A percentile compares a stretch with the other conserved stretches of the same genome.
These are phyloP conservation scores for Exserohilum rostratum DNA, from an alignment of 2,329 filamentous ascomycete genomes.

Conservation along the genomic window DNA sequence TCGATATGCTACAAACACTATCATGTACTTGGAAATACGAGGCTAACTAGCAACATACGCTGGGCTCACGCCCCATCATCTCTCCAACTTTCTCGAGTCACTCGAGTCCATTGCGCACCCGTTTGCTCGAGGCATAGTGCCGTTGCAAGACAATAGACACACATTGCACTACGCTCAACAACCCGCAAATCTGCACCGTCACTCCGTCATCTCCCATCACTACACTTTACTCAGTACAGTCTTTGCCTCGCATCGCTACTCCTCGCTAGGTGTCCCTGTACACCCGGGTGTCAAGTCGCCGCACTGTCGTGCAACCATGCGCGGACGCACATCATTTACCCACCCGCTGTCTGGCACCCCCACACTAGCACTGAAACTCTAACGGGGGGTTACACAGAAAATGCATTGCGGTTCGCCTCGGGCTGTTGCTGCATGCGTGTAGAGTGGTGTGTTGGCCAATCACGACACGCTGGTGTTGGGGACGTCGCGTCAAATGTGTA, in stretches of 20 bases:
- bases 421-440: too few relatives aligned
- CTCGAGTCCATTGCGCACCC: slow-evolving; percentile 17
- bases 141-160: too few relatives aligned
- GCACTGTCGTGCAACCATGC: slow-evolving; percentile 22
- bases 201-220: slow-evolving; percentile 18
- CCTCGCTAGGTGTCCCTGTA: too few relatives aligned
- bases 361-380: slow-evolving; percentile 1
- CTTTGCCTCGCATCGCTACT: background rate
- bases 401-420: slow-evolving; percentile 1
- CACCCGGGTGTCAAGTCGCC: background rate
- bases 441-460: too few relatives aligned
- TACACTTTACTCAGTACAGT: too few relatives aligned
- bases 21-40: too few relatives aligned
- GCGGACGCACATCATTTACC: slow-evolving; percentile 8
- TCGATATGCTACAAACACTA: too few relatives aligned
- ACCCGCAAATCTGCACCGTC: slow-evolving; percentile 10
- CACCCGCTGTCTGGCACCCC: slow-evolving; percentile 13
- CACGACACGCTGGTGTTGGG: too few relatives aligned
- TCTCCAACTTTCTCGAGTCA: slow-evolving; percentile 18
- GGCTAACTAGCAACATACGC: background rate
- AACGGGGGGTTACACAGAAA: slow-evolving; percentile 11
- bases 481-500: too few relatives aligned
- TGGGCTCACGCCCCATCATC: too few relatives aligned
- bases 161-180: slow-evolving; percentile 15
- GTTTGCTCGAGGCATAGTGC: too few relatives aligned